These are phyloP conservation scores for Solidago caesia DNA, from an alignment of 129 eudicot species.

Conservation along the genomic window DNA sequence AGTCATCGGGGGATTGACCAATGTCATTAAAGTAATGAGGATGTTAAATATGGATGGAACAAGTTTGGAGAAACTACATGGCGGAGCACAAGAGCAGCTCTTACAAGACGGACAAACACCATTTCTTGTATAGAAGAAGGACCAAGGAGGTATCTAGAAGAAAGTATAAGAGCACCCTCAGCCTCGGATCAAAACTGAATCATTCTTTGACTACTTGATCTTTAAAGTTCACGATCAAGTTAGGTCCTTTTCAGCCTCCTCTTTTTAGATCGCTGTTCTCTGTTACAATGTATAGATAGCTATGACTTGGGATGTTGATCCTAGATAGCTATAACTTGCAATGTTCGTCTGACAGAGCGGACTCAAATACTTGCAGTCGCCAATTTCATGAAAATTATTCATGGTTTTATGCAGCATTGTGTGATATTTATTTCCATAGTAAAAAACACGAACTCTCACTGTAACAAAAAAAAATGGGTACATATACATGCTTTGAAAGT, in stretches of 20 bases:
- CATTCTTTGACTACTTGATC: constrained; percentile 3
- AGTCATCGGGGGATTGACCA: constrained; percentile 66
- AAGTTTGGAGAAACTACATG: constrained; percentile 60
- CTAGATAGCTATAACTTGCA: background rate
- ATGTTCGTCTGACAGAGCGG: no score
- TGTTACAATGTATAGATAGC: background rate
- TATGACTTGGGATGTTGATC: background rate
- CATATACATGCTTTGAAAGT: background rate
- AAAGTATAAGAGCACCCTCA: constrained; percentile 3
- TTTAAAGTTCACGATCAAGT: constrained; percentile 3
- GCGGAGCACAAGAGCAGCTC: constrained; percentile 77
- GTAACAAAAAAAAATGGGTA: no score
- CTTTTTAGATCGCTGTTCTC: background rate
- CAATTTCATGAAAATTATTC: background rate
- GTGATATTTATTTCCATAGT: background rate
- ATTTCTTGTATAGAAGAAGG: constrained; percentile 40
- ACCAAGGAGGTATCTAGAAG: constrained; percentile 30
- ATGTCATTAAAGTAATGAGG: constrained; percentile 30
- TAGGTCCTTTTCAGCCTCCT: constrained; percentile 1
- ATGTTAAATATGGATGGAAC: no score
- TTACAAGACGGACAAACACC: constrained; percentile 45
- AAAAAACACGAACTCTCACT: background rate
- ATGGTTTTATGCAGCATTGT: background rate
- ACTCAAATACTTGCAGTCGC: background rate
- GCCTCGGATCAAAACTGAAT: constrained; percentile 26